phyloP scores from a whole-genome alignment of 331 rosid genomes.

The Quercus lobata region DNA sequence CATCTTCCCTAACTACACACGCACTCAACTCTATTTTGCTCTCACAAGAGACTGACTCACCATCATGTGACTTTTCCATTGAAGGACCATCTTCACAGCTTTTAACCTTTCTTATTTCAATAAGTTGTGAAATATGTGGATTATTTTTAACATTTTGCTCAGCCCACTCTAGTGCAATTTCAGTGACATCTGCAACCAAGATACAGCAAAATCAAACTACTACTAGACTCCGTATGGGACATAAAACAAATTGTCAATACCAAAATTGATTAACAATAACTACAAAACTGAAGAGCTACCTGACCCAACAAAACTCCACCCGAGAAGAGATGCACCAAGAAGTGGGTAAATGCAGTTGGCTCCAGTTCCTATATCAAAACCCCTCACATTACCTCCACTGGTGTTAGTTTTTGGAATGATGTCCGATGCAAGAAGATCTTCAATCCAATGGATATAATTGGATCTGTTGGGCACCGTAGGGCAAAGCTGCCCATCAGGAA shows the following conservation, averaged over 20 bases:
- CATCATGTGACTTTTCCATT: conserved; percentile 24
- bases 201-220: neutral
- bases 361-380: conserved; percentile 88
- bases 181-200: conserved; percentile 58
- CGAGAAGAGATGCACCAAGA: conserved; percentile 73
- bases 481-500: conserved; percentile 85
- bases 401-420: conserved; percentile 32
- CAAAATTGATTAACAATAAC: neutral
- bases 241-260: neutral
- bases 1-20: conserved; percentile 21
- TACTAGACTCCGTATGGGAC: neutral
- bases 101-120: conserved; percentile 73
- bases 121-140: conserved; percentile 50
- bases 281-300: conserved; percentile 33
- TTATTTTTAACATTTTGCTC: conserved; percentile 53
- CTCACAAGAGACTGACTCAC: conserved; percentile 8
- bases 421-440: conserved; percentile 64
- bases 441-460: conserved; percentile 83
- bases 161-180: conserved; percentile 86
- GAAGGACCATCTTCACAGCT: conserved; percentile 5
- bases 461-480: conserved; percentile 92
- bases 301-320: conserved; percentile 84
- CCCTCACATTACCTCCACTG: conserved; percentile 41
- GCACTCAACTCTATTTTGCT: conserved; percentile 10
- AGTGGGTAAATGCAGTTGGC: conserved; percentile 89